Evolutionary conservation across 192 early-diverging fungal genomes (phyloP).

Genomic region (Gigaspora rosea): DNA sequence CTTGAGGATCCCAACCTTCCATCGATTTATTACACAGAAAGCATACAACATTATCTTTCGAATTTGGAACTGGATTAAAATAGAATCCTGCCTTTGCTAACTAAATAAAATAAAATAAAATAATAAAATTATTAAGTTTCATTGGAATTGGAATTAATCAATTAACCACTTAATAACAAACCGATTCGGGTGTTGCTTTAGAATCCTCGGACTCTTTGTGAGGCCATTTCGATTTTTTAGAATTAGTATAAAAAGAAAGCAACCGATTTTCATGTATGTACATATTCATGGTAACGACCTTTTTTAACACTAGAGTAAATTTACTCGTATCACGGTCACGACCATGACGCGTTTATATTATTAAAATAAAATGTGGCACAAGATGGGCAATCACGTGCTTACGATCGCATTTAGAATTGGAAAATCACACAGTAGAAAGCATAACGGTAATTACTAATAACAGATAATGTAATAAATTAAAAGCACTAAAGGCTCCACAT

Average conservation of each 20-base stretch:
- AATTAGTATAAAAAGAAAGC: not conserved
- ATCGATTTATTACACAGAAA: conserved; percentile 43
- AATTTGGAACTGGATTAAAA: conserved; percentile 22
- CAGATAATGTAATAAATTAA: too few relatives aligned
- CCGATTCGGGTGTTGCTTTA: conserved; percentile 27
- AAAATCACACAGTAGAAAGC: too few relatives aligned
- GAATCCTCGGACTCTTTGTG: not conserved
- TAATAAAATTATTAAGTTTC: not conserved
- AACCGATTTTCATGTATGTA: conserved; percentile 12
- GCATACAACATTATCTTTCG: conserved; percentile 42
- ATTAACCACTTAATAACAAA: not conserved
- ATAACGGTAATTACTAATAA: too few relatives aligned
- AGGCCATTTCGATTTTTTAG: conserved; percentile 14
- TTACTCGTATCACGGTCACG: too few relatives aligned
- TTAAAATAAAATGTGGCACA: too few relatives aligned
- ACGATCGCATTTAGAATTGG: too few relatives aligned
- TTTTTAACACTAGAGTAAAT: too few relatives aligned
- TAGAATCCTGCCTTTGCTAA: conserved; percentile 43
- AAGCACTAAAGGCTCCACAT: too few relatives aligned
- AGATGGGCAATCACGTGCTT: too few relatives aligned
- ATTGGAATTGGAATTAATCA: not conserved
- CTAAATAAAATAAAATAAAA: conserved; percentile 12
- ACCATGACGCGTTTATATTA: too few relatives aligned
- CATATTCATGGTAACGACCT: not conserved
- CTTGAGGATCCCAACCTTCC: conserved; percentile 33